A percentile compares a stretch with the other conserved stretches of the same genome.
Conservation (phyloP, 495 filamentous ascomycete genomes). For the Trichocladium uniseriatum region DNA sequence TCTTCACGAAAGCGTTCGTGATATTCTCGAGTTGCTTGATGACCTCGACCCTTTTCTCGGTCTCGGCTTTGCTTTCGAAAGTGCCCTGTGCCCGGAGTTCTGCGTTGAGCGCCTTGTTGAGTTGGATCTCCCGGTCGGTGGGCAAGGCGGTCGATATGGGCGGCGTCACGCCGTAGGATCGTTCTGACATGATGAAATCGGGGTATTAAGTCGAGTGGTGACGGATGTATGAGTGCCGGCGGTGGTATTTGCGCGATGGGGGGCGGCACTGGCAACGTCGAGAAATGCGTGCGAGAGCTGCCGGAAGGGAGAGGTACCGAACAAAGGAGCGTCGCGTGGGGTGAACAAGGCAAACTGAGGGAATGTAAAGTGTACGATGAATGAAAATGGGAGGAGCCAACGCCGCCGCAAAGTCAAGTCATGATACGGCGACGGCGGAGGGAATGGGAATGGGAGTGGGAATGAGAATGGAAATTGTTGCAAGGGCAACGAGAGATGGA, state of each 20-base stretch:
- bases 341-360: background rate
- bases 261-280: background rate
- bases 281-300: background rate
- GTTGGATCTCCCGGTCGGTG: conserved; percentile 59
- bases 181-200: conserved; percentile 23
- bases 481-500: background rate
- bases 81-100: conserved; percentile 83
- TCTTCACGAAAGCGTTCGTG: conserved; percentile 72
- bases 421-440: conserved; percentile 4
- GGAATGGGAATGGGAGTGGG: background rate
- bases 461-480: background rate
- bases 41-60: conserved; percentile 51
- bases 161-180: conserved; percentile 66
- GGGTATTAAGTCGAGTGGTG: background rate
- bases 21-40: conserved; percentile 67
- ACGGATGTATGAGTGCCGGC: background rate
- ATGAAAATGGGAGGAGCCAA: background rate
- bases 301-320: background rate
- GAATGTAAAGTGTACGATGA: background rate
- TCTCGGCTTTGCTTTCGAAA: conserved; percentile 74
- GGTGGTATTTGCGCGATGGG: no score
- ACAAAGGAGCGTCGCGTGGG: conserved; percentile 1
- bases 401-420: conserved; percentile 5
- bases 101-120: conserved; percentile 67
- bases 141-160: conserved; percentile 72